phyloP scores from a whole-genome alignment of 306 rosid species.

The Castanea crenata region DNA sequence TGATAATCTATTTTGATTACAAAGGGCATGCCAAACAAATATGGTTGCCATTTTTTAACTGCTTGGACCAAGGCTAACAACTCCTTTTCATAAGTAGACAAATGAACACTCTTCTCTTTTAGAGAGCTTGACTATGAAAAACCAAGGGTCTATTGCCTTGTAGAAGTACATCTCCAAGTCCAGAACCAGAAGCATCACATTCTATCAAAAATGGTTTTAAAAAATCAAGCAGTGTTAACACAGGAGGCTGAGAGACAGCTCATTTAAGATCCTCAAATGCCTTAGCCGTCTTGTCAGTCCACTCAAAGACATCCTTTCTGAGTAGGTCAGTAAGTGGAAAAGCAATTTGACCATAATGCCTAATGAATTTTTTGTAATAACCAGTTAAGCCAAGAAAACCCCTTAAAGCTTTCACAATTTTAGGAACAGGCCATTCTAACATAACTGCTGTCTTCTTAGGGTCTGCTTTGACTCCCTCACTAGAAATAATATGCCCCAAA shows the following conservation, averaged over 20 bases:
- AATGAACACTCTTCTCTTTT: no score
- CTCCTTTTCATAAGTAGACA: background rate
- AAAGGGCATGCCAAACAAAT: background rate
- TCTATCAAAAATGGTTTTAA: background rate
- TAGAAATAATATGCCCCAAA: background rate
- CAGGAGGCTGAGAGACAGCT: background rate
- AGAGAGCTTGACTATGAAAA: background rate
- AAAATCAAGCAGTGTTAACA: background rate
- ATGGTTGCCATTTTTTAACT: background rate
- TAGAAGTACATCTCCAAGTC: background rate
- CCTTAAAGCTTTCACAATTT: no score
- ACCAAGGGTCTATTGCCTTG: background rate
- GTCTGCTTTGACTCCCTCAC: background rate
- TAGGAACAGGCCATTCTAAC: no score
- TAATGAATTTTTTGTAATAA: no score
- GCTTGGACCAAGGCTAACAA: background rate
- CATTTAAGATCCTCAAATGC: background rate
- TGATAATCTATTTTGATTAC: background rate
- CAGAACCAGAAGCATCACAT: background rate
- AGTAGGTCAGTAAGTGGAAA: background rate
- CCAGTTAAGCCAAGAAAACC: no score
- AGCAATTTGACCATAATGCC: background rate
- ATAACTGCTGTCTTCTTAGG: no score
- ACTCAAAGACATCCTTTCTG: background rate
- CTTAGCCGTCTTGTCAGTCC: background rate